Percentiles rank a stretch among this genome's conserved stretches.
These are phyloP conservation scores for Artemisia argyi DNA, from an alignment of 129 eudicot species.

Conservation along the genomic window DNA sequence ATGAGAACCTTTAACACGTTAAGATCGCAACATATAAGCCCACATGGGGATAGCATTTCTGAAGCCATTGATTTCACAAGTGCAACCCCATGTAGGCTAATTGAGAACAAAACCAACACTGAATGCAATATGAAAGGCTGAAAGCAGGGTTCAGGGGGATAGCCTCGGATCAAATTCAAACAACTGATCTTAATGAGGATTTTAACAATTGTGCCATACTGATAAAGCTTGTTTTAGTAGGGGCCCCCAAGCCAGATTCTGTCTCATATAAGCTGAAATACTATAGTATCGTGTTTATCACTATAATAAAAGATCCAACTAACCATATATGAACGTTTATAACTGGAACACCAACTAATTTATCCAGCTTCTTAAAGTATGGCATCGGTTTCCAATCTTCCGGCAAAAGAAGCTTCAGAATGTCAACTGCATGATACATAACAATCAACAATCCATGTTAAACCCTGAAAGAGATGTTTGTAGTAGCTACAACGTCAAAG, in stretches of 20 bases:
- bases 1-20: background rate
- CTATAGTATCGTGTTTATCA: constrained; percentile 10
- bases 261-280: background rate
- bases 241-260: background rate
- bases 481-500: constrained; percentile 7
- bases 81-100: no score
- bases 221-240: background rate
- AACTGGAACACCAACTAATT: constrained; percentile 98
- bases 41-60: no score
- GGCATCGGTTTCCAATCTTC: constrained; percentile 88
- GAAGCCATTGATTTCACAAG: no score
- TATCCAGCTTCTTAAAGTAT: constrained; percentile 92
- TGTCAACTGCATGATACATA: constrained; percentile 68
- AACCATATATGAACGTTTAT: constrained; percentile 98
- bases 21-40: no score
- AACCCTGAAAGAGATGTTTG: background rate
- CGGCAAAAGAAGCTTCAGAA: constrained; percentile 93
- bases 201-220: background rate
- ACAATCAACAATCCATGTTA: constrained; percentile 25
- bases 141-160: constrained; percentile 8
- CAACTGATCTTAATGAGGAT: no score
- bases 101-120: background rate
- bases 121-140: background rate
- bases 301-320: constrained; percentile 30
- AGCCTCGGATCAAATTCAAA: background rate